A percentile compares a stretch with the other conserved stretches of the same genome.
Evolutionary conservation across 768 basidiomycete genomes (phyloP).

Genomic region (Pisolithus orientalis): DNA sequence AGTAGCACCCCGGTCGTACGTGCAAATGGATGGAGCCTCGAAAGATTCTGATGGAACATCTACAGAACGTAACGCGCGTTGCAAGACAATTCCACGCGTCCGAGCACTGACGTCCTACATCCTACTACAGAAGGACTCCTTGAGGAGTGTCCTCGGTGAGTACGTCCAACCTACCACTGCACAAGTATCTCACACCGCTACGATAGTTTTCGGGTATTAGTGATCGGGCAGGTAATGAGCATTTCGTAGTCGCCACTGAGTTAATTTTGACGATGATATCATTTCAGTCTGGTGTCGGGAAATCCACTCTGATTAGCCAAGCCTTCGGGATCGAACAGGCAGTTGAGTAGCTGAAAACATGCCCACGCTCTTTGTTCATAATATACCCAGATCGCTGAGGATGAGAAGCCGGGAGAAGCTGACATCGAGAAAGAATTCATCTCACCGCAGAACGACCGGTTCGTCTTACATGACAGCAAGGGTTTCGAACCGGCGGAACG

Average conservation of each 20-base stretch:
- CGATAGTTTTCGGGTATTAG: slow-evolving; percentile 3
- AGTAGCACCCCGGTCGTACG: too few species aligned
- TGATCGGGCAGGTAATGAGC: slow-evolving; percentile 3
- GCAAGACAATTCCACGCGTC: too few species aligned
- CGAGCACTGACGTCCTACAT: background rate
- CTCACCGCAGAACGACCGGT: slow-evolving; percentile 5
- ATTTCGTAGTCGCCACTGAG: background rate
- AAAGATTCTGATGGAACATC: too few species aligned
- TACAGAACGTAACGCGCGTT: too few species aligned
- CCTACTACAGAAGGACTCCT: background rate
- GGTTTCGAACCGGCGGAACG: slow-evolving; percentile 10
- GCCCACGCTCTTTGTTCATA: background rate
- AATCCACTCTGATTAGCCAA: slow-evolving; percentile 1
- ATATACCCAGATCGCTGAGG: background rate
- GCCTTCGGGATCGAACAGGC: background rate
- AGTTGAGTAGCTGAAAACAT: background rate
- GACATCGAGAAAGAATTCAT: slow-evolving; percentile 8
- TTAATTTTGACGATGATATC: background rate
- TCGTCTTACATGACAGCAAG: slow-evolving; percentile 13
- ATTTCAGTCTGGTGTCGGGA: slow-evolving; percentile 3
- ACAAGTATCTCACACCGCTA: background rate
- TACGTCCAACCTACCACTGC: background rate
- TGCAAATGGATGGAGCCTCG: too few species aligned
- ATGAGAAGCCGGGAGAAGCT: slow-evolving; percentile 4
- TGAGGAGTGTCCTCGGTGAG: slow-evolving; percentile 2